Conservation (phyloP, 192 early-diverging fungal genomes). For the Chytriomyces confervae region DNA sequence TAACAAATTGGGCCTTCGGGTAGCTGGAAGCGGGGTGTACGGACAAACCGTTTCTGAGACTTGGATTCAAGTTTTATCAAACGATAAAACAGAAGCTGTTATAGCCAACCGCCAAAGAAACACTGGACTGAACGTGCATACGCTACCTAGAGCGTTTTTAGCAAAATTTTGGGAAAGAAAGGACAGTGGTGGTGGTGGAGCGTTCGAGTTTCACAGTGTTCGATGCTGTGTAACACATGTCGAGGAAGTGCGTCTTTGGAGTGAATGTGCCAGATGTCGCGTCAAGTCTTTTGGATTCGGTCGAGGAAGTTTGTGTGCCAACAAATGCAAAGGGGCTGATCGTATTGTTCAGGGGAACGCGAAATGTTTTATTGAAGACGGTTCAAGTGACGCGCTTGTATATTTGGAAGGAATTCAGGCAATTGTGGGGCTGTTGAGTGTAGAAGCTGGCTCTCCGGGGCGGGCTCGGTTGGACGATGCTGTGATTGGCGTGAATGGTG, state of each 20-base stretch:
- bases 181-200: too few species aligned
- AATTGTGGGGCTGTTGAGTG: not conserved
- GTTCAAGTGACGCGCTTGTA: conserved; percentile 8
- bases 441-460: not conserved
- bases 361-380: conserved; percentile 17
- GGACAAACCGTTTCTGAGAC: conserved; percentile 6
- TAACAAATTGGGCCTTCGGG: not conserved
- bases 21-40: not conserved
- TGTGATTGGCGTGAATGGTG: not conserved
- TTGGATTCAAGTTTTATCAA: conserved; percentile 4
- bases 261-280: conserved; percentile 9
- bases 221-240: conserved; percentile 4
- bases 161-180: not conserved
- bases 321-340: not conserved
- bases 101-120: not conserved
- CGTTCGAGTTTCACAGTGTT: not conserved
- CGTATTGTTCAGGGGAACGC: not conserved
- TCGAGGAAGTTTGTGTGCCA: not conserved
- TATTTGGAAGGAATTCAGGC: conserved; percentile 18
- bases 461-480: not conserved
- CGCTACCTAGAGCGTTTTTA: not conserved
- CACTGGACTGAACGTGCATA: not conserved
- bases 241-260: conserved; percentile 6
- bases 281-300: not conserved
- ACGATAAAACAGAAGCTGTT: not conserved